phyloP scores from a whole-genome alignment of 2,329 filamentous ascomycete species.

The Fusarium falciforme region DNA sequence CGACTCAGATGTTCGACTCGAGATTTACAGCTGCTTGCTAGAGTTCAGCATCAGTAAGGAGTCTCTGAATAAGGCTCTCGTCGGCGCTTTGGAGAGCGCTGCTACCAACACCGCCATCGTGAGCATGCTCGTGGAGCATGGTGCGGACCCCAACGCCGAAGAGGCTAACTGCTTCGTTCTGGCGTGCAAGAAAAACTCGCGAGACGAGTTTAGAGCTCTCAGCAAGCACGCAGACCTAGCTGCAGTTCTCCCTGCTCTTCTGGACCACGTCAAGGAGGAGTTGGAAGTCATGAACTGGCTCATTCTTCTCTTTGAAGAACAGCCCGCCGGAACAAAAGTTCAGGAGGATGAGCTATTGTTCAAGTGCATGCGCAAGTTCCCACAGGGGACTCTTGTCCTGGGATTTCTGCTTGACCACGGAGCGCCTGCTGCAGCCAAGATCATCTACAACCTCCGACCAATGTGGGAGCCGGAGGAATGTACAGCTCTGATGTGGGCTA shows the following conservation, averaged over 20 bases:
- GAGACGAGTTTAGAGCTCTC: background rate
- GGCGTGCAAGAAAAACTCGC: background rate
- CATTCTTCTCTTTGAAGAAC: background rate
- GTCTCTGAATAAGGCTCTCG: slow-evolving; percentile 1
- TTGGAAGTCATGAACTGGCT: background rate
- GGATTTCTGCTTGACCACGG: background rate
- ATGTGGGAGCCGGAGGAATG: slow-evolving; percentile 1
- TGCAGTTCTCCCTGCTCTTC: background rate
- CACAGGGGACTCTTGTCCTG: background rate
- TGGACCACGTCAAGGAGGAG: background rate
- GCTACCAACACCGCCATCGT: background rate
- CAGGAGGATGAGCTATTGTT: slow-evolving; percentile 1
- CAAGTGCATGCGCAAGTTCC: slow-evolving; percentile 17
- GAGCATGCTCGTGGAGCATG: slow-evolving; percentile 10
- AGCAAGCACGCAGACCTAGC: slow-evolving; percentile 3
- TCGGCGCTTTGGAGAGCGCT: background rate
- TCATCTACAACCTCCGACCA: background rate
- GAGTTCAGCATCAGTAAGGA: background rate
- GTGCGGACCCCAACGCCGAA: slow-evolving; percentile 7
- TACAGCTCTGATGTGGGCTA: slow-evolving; percentile 6
- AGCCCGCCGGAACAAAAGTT: background rate
- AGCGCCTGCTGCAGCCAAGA: background rate
- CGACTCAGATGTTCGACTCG: background rate
- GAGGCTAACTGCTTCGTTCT: slow-evolving; percentile 12
- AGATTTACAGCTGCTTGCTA: slow-evolving; percentile 10